phyloP scores from a whole-genome alignment of 2,329 filamentous ascomycete genomes.

The Curvularia spicifera region DNA sequence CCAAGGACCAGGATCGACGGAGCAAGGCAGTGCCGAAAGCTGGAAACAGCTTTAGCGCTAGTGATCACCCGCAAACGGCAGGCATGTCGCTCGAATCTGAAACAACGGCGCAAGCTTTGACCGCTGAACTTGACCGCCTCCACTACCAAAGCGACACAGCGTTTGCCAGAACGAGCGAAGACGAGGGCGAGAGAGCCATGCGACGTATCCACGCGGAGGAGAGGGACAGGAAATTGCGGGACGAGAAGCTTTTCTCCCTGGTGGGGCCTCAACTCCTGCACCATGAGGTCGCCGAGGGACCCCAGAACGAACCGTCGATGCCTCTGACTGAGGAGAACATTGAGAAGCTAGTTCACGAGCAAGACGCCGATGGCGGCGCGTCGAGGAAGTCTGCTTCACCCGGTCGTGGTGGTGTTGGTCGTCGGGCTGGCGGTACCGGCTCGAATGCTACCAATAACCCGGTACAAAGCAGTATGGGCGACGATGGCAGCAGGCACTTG shows the following conservation, averaged over 20 bases:
- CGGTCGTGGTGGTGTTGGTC: conserved; percentile 5
- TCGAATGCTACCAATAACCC: conserved; percentile 28
- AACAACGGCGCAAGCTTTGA: conserved; percentile 46
- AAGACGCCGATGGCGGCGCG: conserved; percentile 28
- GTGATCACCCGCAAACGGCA: conserved; percentile 40
- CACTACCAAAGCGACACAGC: conserved; percentile 48
- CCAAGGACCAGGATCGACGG: conserved; percentile 40
- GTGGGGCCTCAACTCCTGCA: conserved; percentile 47
- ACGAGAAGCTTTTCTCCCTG: conserved; percentile 62
- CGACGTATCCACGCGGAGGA: conserved; percentile 61
- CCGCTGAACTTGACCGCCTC: conserved; percentile 47
- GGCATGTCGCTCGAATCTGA: conserved; percentile 38
- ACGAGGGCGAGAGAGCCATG: conserved; percentile 55
- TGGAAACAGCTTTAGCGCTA: conserved; percentile 29
- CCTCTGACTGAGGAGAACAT: conserved; percentile 50
- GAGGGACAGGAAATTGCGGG: conserved; percentile 60
- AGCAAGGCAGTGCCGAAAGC: conserved; percentile 24
- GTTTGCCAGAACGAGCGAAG: conserved; percentile 51
- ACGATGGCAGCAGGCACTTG: conserved; percentile 17
- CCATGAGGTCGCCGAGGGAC: conserved; percentile 29
- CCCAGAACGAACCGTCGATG: conserved; percentile 29
- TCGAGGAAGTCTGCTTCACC: conserved; percentile 20
- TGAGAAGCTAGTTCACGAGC: conserved; percentile 41
- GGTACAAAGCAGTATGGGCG: conserved; percentile 23
- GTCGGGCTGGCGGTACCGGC: conserved; percentile 2